These are phyloP conservation scores for Venturia asperata DNA, from an alignment of 2,329 filamentous ascomycete genomes.

Conservation along the genomic window DNA sequence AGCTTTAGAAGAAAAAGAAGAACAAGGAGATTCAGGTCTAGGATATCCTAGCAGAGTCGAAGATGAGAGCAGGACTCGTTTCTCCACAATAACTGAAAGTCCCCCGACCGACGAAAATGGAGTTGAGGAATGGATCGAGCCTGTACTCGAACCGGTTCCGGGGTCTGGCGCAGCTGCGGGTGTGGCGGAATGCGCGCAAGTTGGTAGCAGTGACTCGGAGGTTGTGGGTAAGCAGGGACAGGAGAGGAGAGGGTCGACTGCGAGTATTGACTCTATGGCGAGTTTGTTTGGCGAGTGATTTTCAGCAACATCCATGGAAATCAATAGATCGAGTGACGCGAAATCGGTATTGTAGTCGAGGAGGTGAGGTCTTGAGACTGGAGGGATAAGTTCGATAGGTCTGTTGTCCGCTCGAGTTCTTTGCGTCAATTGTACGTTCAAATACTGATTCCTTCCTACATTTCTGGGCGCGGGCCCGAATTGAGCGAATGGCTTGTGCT, in stretches of 20 bases:
- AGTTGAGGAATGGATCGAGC: background rate
- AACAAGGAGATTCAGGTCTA: too few species aligned
- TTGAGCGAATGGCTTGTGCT: background rate
- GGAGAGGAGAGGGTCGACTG: background rate
- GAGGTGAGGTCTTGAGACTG: background rate
- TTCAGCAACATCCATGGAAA: too few species aligned
- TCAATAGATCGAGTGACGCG: too few species aligned
- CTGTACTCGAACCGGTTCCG: background rate
- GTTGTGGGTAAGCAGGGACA: conserved; percentile 18
- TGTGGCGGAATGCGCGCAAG: background rate
- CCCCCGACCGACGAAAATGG: too few species aligned
- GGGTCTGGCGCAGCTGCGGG: background rate
- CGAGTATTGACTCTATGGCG: background rate
- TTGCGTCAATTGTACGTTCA: too few species aligned
- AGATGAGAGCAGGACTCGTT: too few species aligned
- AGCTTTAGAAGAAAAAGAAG: too few species aligned
- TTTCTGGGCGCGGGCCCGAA: background rate
- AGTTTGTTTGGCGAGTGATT: background rate
- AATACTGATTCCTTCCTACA: background rate
- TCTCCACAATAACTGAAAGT: too few species aligned
- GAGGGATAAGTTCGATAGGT: background rate
- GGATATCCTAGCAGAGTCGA: too few species aligned
- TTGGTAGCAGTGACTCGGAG: background rate
- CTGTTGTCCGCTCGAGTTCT: too few species aligned
- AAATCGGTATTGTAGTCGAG: too few species aligned